phyloP scores from a whole-genome alignment of 2,329 filamentous ascomycete genomes.

The Purpureocillium takamizusanense region DNA sequence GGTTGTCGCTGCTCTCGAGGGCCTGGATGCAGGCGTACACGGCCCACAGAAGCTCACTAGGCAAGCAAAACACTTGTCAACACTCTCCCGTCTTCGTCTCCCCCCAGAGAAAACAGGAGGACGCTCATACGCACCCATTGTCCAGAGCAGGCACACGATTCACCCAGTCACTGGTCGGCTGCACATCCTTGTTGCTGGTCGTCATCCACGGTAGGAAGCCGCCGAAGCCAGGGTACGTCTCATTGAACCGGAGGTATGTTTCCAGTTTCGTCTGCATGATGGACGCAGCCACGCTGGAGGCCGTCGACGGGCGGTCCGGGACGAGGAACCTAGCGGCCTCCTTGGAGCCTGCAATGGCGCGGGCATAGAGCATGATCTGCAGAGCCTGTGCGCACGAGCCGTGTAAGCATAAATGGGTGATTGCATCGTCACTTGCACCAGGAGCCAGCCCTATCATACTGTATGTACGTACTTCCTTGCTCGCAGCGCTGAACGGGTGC shows the following conservation, averaged over 20 bases:
- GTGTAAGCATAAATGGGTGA: neutral
- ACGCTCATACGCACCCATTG: constrained; percentile 21
- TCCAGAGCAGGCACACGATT: constrained; percentile 29
- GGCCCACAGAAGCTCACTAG: constrained; percentile 30
- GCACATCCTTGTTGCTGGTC: constrained; percentile 17
- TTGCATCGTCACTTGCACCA: neutral
- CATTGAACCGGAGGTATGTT: constrained; percentile 29
- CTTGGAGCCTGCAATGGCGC: constrained; percentile 25
- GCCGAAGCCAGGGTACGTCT: constrained; percentile 29
- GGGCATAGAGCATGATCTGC: constrained; percentile 33
- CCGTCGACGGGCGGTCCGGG: constrained; percentile 19
- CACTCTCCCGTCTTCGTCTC: neutral
- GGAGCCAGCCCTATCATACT: neutral
- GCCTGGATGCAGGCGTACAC: constrained; percentile 30
- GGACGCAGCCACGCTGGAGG: constrained; percentile 21
- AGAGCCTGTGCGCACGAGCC: constrained; percentile 18
- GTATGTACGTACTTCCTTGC: constrained; percentile 20
- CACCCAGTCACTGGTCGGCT: constrained; percentile 25
- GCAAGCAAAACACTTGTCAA: neutral
- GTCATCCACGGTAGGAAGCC: constrained; percentile 31
- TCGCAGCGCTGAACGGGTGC: constrained; percentile 29
- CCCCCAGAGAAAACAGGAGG: too few relatives aligned
- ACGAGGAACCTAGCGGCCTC: constrained; percentile 29
- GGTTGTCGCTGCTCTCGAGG: constrained; percentile 18
- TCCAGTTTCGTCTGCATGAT: constrained; percentile 29